Evolutionary conservation across 2,329 filamentous ascomycete species (phyloP).

Genomic region (Macrophomina phaseolina): DNA sequence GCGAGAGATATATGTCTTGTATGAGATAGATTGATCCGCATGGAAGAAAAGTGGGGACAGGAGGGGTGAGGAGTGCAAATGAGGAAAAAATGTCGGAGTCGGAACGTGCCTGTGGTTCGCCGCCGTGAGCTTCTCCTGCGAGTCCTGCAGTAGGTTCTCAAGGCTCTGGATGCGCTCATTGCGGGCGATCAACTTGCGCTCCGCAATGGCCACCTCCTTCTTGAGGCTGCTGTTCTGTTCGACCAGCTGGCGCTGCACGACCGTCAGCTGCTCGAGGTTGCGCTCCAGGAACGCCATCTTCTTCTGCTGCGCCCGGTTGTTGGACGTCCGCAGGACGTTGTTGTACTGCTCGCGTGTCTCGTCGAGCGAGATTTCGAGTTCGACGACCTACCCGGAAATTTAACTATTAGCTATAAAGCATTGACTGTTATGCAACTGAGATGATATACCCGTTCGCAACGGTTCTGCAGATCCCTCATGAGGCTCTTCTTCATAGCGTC

Average conservation of each 20-base stretch:
- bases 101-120: conserved; percentile 88
- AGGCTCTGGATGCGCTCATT: conserved; percentile 97
- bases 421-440: conserved; percentile 32
- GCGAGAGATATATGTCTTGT: conserved; percentile 26
- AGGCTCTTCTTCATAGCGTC: conserved; percentile 99
- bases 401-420: conserved; percentile 26
- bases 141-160: conserved; percentile 90
- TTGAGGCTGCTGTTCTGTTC: conserved; percentile 97
- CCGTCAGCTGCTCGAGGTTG: conserved; percentile 95
- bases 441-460: conserved; percentile 78
- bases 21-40: conserved; percentile 25
- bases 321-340: conserved; percentile 93
- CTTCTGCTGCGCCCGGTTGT: conserved; percentile 99
- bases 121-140: conserved; percentile 96
- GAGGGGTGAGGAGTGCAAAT: conserved; percentile 17
- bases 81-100: conserved; percentile 27
- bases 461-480: conserved; percentile 98
- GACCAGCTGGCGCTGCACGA: conserved; percentile 95
- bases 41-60: conserved; percentile 27
- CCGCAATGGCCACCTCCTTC: conserved; percentile 98
- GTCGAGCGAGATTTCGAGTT: conserved; percentile 96
- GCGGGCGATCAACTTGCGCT: conserved; percentile 93
- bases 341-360: conserved; percentile 99
- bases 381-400: conserved; percentile 66
- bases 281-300: conserved; percentile 99